phyloP scores from a whole-genome alignment of 805 yeast genomes.

The Debaryomyces prosopidis region DNA sequence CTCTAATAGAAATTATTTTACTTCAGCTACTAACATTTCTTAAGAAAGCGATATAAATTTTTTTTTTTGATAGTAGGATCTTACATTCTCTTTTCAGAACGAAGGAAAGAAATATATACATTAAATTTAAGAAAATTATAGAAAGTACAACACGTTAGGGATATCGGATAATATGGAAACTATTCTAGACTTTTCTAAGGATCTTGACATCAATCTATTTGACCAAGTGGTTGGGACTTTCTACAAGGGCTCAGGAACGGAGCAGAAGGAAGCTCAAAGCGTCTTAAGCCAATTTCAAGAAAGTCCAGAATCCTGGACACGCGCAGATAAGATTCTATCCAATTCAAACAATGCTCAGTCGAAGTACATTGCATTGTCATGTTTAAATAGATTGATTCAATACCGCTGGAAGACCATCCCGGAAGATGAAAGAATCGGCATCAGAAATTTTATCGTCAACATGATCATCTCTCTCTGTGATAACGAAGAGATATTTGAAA shows the following conservation, averaged over 20 bases:
- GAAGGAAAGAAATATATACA: background rate
- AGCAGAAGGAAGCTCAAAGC: slow-evolving; percentile 71
- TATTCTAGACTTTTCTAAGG: slow-evolving; percentile 82
- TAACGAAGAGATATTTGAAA: slow-evolving; percentile 67
- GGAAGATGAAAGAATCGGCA: slow-evolving; percentile 84
- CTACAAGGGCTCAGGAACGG: slow-evolving; percentile 71
- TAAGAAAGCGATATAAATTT: background rate
- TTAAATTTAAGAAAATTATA: background rate
- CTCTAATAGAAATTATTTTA: background rate
- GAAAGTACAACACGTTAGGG: background rate
- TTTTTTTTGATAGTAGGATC: background rate
- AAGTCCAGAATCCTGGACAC: slow-evolving; percentile 93
- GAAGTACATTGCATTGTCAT: slow-evolving; percentile 87
- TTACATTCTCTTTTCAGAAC: background rate
- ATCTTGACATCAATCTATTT: slow-evolving; percentile 73
- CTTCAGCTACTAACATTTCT: background rate
- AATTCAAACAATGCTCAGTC: slow-evolving; percentile 78
- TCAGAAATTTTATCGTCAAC: slow-evolving; percentile 88
- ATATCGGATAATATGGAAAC: slow-evolving; percentile 61
- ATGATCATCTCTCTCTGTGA: slow-evolving; percentile 93
- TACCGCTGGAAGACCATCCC: slow-evolving; percentile 95
- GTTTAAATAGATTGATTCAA: slow-evolving; percentile 84
- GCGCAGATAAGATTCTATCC: slow-evolving; percentile 86
- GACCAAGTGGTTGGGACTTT: slow-evolving; percentile 86
- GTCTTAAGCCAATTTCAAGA: slow-evolving; percentile 82